Evolutionary conservation across 2,329 filamentous ascomycete species (phyloP).

Genomic region (Ophiostoma angusticollis): DNA sequence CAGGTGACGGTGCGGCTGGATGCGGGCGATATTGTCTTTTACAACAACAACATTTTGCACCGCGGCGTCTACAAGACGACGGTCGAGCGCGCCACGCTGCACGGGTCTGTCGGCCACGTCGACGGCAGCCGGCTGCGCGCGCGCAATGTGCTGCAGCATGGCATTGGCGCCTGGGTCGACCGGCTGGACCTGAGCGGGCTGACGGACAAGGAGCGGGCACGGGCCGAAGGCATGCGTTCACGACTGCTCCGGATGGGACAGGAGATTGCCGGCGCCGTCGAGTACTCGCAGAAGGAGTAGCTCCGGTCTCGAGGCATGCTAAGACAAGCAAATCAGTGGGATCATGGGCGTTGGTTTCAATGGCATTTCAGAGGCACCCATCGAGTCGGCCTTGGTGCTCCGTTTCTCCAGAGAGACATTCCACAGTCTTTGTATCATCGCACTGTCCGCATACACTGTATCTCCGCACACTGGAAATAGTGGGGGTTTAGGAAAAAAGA

Average conservation of each 20-base stretch:
- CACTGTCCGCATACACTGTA: constrained; percentile 5
- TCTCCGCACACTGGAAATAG: constrained; percentile 3
- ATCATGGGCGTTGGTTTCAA: no score
- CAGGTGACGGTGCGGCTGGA: constrained; percentile 54
- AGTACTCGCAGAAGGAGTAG: constrained; percentile 47
- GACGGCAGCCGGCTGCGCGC: constrained; percentile 43
- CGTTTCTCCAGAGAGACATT: background rate
- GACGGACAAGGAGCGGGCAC: constrained; percentile 24
- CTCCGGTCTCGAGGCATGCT: no score
- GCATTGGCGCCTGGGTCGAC: constrained; percentile 53
- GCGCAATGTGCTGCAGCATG: constrained; percentile 64
- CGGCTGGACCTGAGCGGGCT: constrained; percentile 41
- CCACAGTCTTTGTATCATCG: background rate
- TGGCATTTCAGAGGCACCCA: no score
- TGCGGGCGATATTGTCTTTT: constrained; percentile 73
- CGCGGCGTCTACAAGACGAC: constrained; percentile 49
- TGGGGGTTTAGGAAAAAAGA: no score
- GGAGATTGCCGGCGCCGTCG: constrained; percentile 47
- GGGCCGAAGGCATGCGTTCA: constrained; percentile 51
- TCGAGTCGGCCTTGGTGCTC: no score
- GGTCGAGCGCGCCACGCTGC: constrained; percentile 55
- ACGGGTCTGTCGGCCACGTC: constrained; percentile 56
- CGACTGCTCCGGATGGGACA: constrained; percentile 49
- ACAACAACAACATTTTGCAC: constrained; percentile 81
- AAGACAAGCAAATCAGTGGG: no score